A percentile compares a stretch with the other conserved stretches of the same genome.
Conservation (phyloP, 768 basidiomycete species). For the Xerocomellus intermedius region DNA sequence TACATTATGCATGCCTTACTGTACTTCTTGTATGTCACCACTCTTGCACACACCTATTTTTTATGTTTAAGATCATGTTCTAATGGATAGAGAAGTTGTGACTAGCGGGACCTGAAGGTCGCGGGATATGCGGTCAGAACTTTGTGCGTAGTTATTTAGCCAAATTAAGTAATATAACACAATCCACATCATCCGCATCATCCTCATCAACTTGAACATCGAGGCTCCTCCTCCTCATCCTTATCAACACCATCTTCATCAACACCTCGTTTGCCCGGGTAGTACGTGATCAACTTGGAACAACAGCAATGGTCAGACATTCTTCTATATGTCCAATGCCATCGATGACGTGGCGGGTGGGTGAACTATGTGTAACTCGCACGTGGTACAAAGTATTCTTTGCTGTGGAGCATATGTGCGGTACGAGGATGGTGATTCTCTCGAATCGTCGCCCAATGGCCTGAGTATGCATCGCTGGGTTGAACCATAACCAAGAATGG, state of each 20-base stretch:
- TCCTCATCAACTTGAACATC: no score
- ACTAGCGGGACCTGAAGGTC: no score
- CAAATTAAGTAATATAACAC: no score
- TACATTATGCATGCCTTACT: not conserved
- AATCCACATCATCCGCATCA: no score
- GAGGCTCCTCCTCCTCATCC: no score
- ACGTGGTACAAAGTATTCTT: not conserved
- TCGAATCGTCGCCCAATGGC: not conserved
- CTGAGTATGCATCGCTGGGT: not conserved
- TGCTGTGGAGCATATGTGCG: not conserved
- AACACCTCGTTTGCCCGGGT: not conserved
- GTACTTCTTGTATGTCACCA: not conserved
- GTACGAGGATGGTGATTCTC: not conserved
- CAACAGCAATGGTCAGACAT: not conserved
- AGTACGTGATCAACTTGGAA: not conserved
- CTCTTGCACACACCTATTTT: not conserved
- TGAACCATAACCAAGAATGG: not conserved
- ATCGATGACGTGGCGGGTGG: no score
- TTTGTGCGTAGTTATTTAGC: no score
- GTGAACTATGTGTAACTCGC: not conserved
- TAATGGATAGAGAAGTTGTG: not conserved
- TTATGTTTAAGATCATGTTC: not conserved
- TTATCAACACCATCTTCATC: not conserved
- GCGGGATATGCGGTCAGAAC: no score
- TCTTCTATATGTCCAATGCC: no score